Evolutionary conservation across 78 protist species (phyloP).

Genomic region (Mantamonas sphyraenae): DNA sequence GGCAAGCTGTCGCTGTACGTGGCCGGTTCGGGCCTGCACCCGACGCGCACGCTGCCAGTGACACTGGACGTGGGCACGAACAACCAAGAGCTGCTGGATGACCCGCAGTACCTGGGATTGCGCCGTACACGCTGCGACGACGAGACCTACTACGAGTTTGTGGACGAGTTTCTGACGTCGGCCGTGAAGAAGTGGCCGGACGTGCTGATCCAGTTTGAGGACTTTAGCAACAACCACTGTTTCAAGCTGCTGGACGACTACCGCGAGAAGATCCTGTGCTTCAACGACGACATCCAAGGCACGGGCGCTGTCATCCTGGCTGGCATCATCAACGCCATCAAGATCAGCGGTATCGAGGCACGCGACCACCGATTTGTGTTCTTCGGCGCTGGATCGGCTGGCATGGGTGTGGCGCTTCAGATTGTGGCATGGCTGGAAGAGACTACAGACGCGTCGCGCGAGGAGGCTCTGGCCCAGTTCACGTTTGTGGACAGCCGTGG

Average conservation of each 20-base stretch:
- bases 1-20: constrained; percentile 89
- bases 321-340: constrained; percentile 63
- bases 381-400: constrained; percentile 91
- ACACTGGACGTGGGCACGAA: constrained; percentile 92
- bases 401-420: no score
- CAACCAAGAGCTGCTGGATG: constrained; percentile 54
- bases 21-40: constrained; percentile 73
- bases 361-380: constrained; percentile 64
- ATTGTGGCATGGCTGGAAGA: constrained; percentile 22
- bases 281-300: constrained; percentile 97
- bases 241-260: constrained; percentile 69
- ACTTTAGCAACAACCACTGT: constrained; percentile 70
- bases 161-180: constrained; percentile 74
- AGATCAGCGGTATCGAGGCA: constrained; percentile 18
- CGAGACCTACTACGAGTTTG: constrained; percentile 54
- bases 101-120: constrained; percentile 85
- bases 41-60: constrained; percentile 80
- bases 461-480: constrained; percentile 61
- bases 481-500: constrained; percentile 67
- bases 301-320: constrained; percentile 83
- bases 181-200: constrained; percentile 57
- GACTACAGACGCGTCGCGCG: constrained; percentile 28
- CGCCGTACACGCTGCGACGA: constrained; percentile 28
- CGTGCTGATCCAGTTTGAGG: constrained; percentile 89
- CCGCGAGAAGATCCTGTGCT: constrained; percentile 58